Evolutionary conservation across 2,329 filamentous ascomycete genomes (phyloP).

Genomic region (Beauveria medogensis): DNA sequence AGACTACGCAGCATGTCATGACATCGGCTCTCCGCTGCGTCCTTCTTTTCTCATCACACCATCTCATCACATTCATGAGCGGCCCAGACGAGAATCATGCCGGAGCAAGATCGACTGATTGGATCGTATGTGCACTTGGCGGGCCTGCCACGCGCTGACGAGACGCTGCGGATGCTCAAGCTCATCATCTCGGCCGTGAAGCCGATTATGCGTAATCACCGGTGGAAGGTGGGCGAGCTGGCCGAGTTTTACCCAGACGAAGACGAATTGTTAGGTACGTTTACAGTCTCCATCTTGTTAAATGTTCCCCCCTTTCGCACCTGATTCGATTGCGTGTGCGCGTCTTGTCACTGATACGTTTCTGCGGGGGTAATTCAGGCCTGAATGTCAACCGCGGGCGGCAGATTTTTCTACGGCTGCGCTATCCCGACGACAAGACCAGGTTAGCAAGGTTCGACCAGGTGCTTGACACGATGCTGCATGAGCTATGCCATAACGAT

Average conservation of each 20-base stretch:
- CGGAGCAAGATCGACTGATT: slow-evolving; percentile 38
- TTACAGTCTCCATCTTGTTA: not conserved
- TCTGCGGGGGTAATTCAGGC: slow-evolving; percentile 31
- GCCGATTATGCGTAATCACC: slow-evolving; percentile 83
- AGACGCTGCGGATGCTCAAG: slow-evolving; percentile 55
- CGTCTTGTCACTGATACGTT: too few relatives aligned
- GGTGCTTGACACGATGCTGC: slow-evolving; percentile 83
- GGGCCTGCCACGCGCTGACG: slow-evolving; percentile 36
- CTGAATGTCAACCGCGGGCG: slow-evolving; percentile 71
- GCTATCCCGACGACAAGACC: slow-evolving; percentile 63
- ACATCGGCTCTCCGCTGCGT: not conserved
- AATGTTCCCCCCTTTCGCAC: not conserved
- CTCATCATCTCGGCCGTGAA: slow-evolving; percentile 85
- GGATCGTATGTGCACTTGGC: slow-evolving; percentile 41
- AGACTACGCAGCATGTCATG: not conserved
- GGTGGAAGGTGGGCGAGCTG: slow-evolving; percentile 71
- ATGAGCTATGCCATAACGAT: slow-evolving; percentile 85
- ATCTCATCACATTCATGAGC: not conserved
- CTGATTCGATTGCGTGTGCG: too few relatives aligned
- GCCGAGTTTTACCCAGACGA: slow-evolving; percentile 80
- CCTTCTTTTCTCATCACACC: not conserved
- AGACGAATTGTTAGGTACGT: slow-evolving; percentile 58
- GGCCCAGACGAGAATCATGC: slow-evolving; percentile 21
- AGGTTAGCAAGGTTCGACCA: slow-evolving; percentile 76
- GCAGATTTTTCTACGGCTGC: slow-evolving; percentile 74